A percentile compares a stretch with the other conserved stretches of the same genome.
Evolutionary conservation across 768 basidiomycete genomes (phyloP).

Genomic region (Gyrodon lividus): DNA sequence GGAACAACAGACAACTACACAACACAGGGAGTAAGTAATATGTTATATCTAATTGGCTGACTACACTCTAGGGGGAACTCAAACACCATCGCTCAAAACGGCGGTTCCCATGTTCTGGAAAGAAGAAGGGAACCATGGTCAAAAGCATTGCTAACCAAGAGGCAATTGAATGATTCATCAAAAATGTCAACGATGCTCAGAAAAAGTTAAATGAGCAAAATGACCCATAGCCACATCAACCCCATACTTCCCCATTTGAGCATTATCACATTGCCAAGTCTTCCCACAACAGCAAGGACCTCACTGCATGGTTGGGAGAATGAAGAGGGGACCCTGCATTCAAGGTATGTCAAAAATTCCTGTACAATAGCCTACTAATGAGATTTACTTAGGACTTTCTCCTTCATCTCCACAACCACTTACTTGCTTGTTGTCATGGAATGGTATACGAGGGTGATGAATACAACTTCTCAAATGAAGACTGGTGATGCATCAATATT

Average conservation of each 20-base stretch:
- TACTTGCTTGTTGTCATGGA: slow-evolving; percentile 10
- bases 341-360: no score
- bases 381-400: slow-evolving; percentile 19
- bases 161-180: slow-evolving; percentile 15
- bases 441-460: slow-evolving; percentile 30
- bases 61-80: slow-evolving; percentile 34
- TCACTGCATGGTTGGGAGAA: slow-evolving; percentile 12
- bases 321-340: slow-evolving; percentile 26
- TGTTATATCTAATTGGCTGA: no score
- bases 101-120: slow-evolving; percentile 36
- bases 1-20: slow-evolving; percentile 39
- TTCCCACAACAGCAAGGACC: not conserved
- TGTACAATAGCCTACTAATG: no score
- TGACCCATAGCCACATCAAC: not conserved
- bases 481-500: slow-evolving; percentile 23
- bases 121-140: slow-evolving; percentile 19
- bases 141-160: slow-evolving; percentile 31
- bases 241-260: not conserved
- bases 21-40: slow-evolving; percentile 33
- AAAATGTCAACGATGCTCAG: slow-evolving; percentile 9
- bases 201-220: not conserved
- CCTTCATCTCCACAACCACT: slow-evolving; percentile 17
- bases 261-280: slow-evolving; percentile 26
- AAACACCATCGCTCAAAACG: slow-evolving; percentile 38
- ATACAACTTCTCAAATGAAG: slow-evolving; percentile 15